Conservation (phyloP, 2,329 filamentous ascomycete species). For the Penicillium sp. region DNA sequence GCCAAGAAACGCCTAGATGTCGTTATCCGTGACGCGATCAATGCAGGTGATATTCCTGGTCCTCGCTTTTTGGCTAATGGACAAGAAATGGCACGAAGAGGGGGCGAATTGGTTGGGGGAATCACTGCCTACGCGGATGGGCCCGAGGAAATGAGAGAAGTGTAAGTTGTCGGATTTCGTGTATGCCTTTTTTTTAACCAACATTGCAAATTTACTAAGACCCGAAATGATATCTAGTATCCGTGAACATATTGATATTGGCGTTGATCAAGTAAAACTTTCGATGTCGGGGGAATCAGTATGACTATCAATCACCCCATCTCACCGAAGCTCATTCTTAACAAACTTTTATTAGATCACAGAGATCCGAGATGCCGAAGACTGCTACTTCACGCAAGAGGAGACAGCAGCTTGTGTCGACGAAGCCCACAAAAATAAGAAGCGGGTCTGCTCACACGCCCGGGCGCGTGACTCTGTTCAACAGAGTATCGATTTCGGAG, state of each 20-base stretch:
- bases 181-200: no score
- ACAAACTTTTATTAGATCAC: constrained; percentile 22
- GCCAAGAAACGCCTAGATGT: constrained; percentile 51
- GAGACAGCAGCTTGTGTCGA: constrained; percentile 53
- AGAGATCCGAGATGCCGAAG: constrained; percentile 40
- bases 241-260: constrained; percentile 37
- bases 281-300: constrained; percentile 45
- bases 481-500: constrained; percentile 47
- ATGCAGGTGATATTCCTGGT: constrained; percentile 51
- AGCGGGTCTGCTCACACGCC: constrained; percentile 48
- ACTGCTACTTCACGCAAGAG: constrained; percentile 50
- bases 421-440: constrained; percentile 42
- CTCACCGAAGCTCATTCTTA: not conserved
- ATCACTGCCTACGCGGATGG: constrained; percentile 48
- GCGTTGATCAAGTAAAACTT: constrained; percentile 50
- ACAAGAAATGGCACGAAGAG: constrained; percentile 50
- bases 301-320: constrained; percentile 22
- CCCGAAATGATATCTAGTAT: constrained; percentile 21
- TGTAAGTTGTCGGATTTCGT: constrained; percentile 4
- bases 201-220: no score
- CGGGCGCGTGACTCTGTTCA: constrained; percentile 48
- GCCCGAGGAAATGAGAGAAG: constrained; percentile 41
- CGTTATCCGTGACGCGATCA: constrained; percentile 53
- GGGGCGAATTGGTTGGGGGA: constrained; percentile 48
- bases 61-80: constrained; percentile 49